A percentile compares a stretch with the other conserved stretches of the same genome.
Evolutionary conservation across 1,284 basidiomycete genomes (phyloP).

Genomic region (Boletus austroedulis): DNA sequence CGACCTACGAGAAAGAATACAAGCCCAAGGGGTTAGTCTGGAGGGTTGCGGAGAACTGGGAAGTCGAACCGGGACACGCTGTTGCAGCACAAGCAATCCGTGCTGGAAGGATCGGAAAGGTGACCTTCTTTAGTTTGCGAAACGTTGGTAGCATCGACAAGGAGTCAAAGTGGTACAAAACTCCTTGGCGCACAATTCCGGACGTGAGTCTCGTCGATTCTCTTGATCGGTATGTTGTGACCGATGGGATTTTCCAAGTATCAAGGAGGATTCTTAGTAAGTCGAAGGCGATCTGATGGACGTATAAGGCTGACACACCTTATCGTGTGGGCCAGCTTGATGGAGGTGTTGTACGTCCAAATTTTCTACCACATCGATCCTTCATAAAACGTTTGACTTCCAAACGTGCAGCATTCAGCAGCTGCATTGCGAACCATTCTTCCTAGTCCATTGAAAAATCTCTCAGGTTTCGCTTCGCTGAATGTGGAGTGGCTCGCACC

Average conservation of each 20-base stretch:
- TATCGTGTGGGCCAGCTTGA: conserved; percentile 47
- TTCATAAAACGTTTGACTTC: background rate
- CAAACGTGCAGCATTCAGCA: conserved; percentile 51
- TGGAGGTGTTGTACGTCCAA: conserved; percentile 60
- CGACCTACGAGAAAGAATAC: conserved; percentile 61
- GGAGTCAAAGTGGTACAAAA: conserved; percentile 74
- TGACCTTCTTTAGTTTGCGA: conserved; percentile 60
- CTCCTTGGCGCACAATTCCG: conserved; percentile 79
- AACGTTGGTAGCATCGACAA: conserved; percentile 57
- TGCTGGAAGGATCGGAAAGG: conserved; percentile 59
- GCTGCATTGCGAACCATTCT: conserved; percentile 63
- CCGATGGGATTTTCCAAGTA: conserved; percentile 46
- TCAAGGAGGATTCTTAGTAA: conserved; percentile 76
- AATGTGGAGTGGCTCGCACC: conserved; percentile 69
- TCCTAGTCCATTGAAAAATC: conserved; percentile 47
- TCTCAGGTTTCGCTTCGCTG: conserved; percentile 66
- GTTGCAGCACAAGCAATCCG: conserved; percentile 53
- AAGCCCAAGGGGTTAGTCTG: conserved; percentile 72
- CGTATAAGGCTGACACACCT: background rate
- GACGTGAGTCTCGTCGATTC: conserved; percentile 49
- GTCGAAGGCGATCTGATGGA: conserved; percentile 18
- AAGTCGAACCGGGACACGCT: conserved; percentile 62
- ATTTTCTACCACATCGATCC: background rate
- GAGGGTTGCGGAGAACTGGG: conserved; percentile 84
- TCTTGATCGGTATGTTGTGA: background rate